Base-by-base conservation (phyloP, 1,284 basidiomycete species). In the Rugosomyces carneus region DNA sequence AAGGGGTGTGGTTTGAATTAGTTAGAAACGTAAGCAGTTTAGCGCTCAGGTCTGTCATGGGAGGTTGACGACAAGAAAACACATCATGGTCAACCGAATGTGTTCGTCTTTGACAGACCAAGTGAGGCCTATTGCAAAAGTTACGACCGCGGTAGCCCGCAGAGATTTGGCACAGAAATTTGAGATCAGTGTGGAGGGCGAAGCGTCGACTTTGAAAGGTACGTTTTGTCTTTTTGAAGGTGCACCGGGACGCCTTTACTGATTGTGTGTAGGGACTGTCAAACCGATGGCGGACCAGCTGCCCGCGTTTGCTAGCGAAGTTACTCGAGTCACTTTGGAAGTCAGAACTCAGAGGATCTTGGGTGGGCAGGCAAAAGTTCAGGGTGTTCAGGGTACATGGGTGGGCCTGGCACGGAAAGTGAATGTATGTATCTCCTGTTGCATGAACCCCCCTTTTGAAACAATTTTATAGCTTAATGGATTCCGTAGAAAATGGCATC, bases 301-400 rank as follows among this genome's bases (percentile, higher is more conserved):
- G 55, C 88, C 86, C 52, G 89, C 87, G 1, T 96, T 96, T 61
- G 93, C 94, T 8, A 84, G 83, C 16, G 94, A 99, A 66, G 94
- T 98, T 40, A 96, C 93, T 1, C 79, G 94, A 58, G 93, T 98
- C 44, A 93, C 93, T 0, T 73, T 90, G 63, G 93, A 73, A 64
- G 91, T 93, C 57, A 91, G 92, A 21, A 93, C 91, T 5, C 84
- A 90, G 63, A 93, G 93, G 64, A 91, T 93, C 40, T 70, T 97
- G 47, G 93, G 93, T 48, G 93, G 93, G 38, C 93, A 96, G 61
- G 93, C 93, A 11, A 77, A 78, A 20, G 93, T 96, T 29, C 87
- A 92, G 46, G 93, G 92, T 48, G 93, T 93, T 1, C 89, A 94
- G 63, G 93, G 93, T 24, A 93, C 91, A 1, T 96, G 93, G 92